phyloP scores from a whole-genome alignment of 768 basidiomycete species.

The Boletus bicolor region DNA sequence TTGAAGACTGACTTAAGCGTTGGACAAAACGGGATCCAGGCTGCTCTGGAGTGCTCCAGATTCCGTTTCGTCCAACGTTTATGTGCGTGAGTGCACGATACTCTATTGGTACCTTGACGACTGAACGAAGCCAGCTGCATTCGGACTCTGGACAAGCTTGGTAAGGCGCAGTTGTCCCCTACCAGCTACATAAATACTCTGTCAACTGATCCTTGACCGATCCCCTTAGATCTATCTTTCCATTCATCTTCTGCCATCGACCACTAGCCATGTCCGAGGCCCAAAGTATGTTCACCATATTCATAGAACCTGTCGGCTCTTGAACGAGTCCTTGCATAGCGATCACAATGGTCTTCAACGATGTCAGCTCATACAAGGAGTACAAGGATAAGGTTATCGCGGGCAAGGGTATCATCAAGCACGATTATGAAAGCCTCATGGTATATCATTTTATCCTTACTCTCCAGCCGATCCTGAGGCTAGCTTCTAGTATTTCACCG shows the following conservation, averaged over 20 bases:
- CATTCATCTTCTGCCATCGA: not conserved
- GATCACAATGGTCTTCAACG: conserved; percentile 10
- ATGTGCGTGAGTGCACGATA: no score
- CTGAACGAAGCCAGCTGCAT: not conserved
- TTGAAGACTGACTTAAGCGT: no score
- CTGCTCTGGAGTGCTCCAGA: no score
- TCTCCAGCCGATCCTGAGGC: not conserved
- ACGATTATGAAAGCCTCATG: conserved; percentile 4
- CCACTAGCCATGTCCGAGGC: conserved; percentile 12
- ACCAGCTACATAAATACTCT: not conserved
- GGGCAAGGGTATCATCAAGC: conserved; percentile 5
- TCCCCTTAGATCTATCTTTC: not conserved
- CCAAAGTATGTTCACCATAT: conserved; percentile 10
- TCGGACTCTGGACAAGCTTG: not conserved
- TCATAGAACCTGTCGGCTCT: not conserved
- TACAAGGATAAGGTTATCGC: conserved; percentile 6
- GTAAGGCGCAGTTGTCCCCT: not conserved
- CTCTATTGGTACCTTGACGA: not conserved
- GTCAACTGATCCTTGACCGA: not conserved
- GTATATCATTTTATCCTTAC: not conserved
- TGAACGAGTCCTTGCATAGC: conserved; percentile 1
- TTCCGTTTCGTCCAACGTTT: no score
- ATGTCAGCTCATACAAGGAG: conserved; percentile 2
- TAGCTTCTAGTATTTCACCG: conserved; percentile 17
- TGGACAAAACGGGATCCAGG: no score